Conservation (phyloP, 2,329 filamentous ascomycete genomes). For the Aureobasidium mangrovei region DNA sequence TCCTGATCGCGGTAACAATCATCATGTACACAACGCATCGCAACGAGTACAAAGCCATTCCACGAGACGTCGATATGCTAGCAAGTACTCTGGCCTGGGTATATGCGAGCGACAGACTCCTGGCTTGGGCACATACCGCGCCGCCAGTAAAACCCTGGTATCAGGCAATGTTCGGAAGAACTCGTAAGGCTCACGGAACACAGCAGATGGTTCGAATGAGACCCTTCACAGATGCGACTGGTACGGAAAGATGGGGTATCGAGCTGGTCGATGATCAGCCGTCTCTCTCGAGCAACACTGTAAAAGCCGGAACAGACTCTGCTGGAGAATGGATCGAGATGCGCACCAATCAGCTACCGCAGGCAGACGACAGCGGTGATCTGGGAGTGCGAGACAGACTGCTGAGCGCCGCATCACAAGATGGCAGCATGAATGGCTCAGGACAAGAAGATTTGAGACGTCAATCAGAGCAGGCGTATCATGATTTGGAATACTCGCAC, state of each 20-base stretch:
- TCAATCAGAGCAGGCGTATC: too few relatives aligned
- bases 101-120: neutral
- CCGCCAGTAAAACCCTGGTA: neutral
- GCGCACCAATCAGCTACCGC: too few relatives aligned
- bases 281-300: neutral
- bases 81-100: neutral
- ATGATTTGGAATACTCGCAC: too few relatives aligned
- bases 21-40: neutral
- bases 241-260: neutral
- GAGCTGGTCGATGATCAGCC: neutral
- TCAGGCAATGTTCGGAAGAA: neutral
- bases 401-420: neutral
- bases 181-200: too few relatives aligned
- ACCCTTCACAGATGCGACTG: neutral
- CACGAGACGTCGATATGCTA: neutral
- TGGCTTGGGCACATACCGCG: neutral
- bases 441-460: too few relatives aligned
- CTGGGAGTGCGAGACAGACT: neutral
- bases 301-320: neutral
- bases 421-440: too few relatives aligned
- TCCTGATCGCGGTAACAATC: neutral
- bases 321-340: neutral
- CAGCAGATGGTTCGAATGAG: neutral
- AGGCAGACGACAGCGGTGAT: too few relatives aligned
- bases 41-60: neutral